Percentiles rank a stretch among this genome's conserved stretches.
phyloP scores from a whole-genome alignment of 2,329 filamentous ascomycete genomes.

The Atkinsonella hypoxylon region DNA sequence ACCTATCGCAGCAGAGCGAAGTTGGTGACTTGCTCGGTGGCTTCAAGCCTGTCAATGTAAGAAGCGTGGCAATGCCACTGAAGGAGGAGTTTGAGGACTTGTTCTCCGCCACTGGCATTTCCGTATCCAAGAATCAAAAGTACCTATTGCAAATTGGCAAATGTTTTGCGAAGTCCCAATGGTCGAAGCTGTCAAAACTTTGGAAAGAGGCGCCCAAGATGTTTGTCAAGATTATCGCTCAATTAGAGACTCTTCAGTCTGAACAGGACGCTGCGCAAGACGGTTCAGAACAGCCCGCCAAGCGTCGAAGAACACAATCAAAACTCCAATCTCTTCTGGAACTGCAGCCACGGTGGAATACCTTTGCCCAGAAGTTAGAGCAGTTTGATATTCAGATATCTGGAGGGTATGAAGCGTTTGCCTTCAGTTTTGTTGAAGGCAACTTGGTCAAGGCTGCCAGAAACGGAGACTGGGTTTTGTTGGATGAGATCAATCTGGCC shows the following conservation, averaged over 20 bases:
- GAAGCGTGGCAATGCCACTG: slow-evolving; percentile 75
- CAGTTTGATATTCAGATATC: slow-evolving; percentile 73
- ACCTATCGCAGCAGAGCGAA: slow-evolving; percentile 95
- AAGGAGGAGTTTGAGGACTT: slow-evolving; percentile 90
- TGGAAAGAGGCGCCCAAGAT: slow-evolving; percentile 86
- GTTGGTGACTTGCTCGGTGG: slow-evolving; percentile 90
- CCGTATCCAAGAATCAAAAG: slow-evolving; percentile 72
- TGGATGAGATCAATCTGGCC: slow-evolving; percentile 95
- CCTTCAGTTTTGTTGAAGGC: slow-evolving; percentile 92
- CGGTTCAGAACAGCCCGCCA: slow-evolving; percentile 47
- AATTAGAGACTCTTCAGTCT: slow-evolving; percentile 34
- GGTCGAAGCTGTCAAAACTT: slow-evolving; percentile 72
- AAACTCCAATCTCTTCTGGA: slow-evolving; percentile 53
- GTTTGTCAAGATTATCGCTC: slow-evolving; percentile 59
- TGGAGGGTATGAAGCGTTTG: slow-evolving; percentile 62
- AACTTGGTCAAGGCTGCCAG: slow-evolving; percentile 92
- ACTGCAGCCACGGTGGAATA: slow-evolving; percentile 60
- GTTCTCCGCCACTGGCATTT: slow-evolving; percentile 76
- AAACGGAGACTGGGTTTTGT: slow-evolving; percentile 91
- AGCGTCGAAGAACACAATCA: slow-evolving; percentile 52
- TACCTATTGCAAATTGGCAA: slow-evolving; percentile 76
- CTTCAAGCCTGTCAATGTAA: slow-evolving; percentile 89
- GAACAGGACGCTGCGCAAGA: slow-evolving; percentile 23
- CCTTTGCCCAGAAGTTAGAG: slow-evolving; percentile 61
- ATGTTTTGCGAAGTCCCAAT: slow-evolving; percentile 69